Base-by-base conservation (phyloP, 2,329 filamentous ascomycete species). In the Grosmannia clavigera region DNA sequence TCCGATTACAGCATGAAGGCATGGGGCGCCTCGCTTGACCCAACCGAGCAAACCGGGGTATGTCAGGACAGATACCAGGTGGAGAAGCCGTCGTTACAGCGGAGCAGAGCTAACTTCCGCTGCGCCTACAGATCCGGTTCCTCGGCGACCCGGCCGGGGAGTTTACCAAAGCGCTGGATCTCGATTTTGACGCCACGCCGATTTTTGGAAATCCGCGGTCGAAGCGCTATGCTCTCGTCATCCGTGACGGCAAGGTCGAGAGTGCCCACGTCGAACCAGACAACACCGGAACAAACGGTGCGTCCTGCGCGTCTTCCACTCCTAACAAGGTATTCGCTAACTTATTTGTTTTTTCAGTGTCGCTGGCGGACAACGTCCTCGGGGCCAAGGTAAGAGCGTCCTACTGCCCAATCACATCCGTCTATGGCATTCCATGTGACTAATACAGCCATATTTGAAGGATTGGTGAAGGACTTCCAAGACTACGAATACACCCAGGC, bases 161-260 rank as follows among this genome's bases (percentile, higher is more conserved):
- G 62, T 95, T 96, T 75, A 94, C 89, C 65, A 86, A 90, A 71
- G 86, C 87, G 3, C 79, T 96, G 43, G 90, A 95, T 62, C 80
- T 96, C 52, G 81, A 81, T 64, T 96, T 96, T 69, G 90, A 96
- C 64, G 86, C 81, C 58, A 78, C 81, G 14, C 78, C 87, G 59
- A 83, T 96, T 71, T 94, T 97, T 68, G 92, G 92, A 52, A 85
- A 86, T 67, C 77, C 82, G 67, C 84, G 92, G 65, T 87, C 88
- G 74, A 95, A 96, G 83, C 83, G 92, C 57, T 96, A 95, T 69
- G 90, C 88, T 25, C 78, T 96, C 59, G 81, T 92, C 58, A 77
- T 95, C 58, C 85, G 95, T 75, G 77, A 95, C 67, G 92, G 92
- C 66, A 90, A 90, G 75, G 88, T 96, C 67, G 87, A 86, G 74